phyloP scores from a whole-genome alignment of 352 stramenopile species.

The Pythium scleroteichum region DNA sequence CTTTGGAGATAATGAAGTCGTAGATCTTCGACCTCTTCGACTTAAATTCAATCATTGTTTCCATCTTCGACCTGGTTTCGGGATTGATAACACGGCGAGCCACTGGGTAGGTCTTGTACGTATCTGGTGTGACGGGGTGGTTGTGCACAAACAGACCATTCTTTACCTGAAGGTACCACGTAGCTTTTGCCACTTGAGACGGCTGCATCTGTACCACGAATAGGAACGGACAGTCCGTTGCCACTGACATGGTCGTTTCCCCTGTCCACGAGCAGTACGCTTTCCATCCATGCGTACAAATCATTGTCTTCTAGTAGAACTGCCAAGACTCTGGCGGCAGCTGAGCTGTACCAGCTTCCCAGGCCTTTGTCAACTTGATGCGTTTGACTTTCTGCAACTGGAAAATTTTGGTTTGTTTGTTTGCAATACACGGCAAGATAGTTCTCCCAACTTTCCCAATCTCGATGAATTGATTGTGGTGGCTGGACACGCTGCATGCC shows the following conservation, averaged over 20 bases:
- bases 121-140: background rate
- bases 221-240: background rate
- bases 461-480: too few species aligned
- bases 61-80: background rate
- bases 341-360: too few species aligned
- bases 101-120: background rate
- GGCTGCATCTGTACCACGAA: conserved; percentile 8
- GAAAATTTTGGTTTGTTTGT: too few species aligned
- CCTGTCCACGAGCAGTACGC: background rate
- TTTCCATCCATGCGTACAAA: conserved; percentile 8
- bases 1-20: background rate
- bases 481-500: too few species aligned
- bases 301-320: conserved; percentile 2
- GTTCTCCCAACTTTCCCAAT: too few species aligned
- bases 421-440: too few species aligned
- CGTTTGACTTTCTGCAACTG: too few species aligned
- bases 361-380: too few species aligned
- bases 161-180: background rate
- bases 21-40: conserved; percentile 1
- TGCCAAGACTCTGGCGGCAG: too few species aligned
- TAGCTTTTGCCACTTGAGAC: background rate
- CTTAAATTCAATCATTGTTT: background rate
- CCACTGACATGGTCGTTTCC: background rate
- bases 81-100: background rate
- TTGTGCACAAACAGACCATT: conserved; percentile 6